Evolutionary conservation across 129 eudicot genomes (phyloP).

Genomic region (Daucus carota): DH1_v3.0 NC_030386.2:30934501-30935000

Average conservation of each 20-base stretch:
- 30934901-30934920: not conserved
- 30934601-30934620: constrained; percentile 62
- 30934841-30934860: constrained; percentile 76
- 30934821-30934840: constrained; percentile 68
- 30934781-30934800: constrained; percentile 69
- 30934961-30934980: constrained; percentile 75
- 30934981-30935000: constrained; percentile 72
- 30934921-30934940: not conserved
- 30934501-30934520: not conserved
- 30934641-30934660: constrained; percentile 71
- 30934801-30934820: constrained; percentile 66
- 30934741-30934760: constrained; percentile 56
- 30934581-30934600: constrained; percentile 35
- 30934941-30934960: not conserved
- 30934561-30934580: constrained; percentile 48
- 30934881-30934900: not conserved
- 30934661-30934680: constrained; percentile 18
- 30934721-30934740: not conserved
- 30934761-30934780: constrained; percentile 59
- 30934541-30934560: constrained; percentile 42
- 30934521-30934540: constrained; percentile 29
- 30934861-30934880: constrained; percentile 17
- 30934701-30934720: not conserved
- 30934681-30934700: not conserved
- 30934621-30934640: constrained; percentile 64